Evolutionary conservation across 1,284 basidiomycete species (phyloP), one percentile per base, ranked within the genome.

Genomic region (Ceratobasidium sp.): DNA sequence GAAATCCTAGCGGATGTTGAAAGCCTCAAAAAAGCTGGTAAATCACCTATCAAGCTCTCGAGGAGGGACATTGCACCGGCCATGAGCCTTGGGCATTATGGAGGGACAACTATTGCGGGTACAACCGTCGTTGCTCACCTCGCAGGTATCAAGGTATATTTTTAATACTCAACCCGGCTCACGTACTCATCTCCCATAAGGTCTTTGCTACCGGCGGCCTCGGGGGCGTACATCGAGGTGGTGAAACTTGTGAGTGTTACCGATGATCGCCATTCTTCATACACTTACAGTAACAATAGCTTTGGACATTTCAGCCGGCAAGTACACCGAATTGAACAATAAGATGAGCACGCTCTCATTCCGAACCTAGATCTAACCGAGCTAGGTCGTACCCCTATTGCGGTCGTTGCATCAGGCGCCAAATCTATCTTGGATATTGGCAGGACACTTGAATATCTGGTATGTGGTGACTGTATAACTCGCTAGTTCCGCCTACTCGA

Each of bases 341-440:
- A 33, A 20, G n/a, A 28, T 6, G 4, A 23, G 46, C 26, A 9
- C 54, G 13, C 52, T n/a, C 61, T 33, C 48, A 50, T 57, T 38
- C 33, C 50, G 23, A 54, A n/a, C 3, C 3, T n/a, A 75, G 96
- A 98, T 84, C 86, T 98, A 17, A 86, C 87, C 28, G 95, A 97
- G 83, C 89, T 98, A 54, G 89, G 93, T 33, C 89, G 94, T 28
- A 96, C 93, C 80, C 92, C 94, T 28, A 94, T 98, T 77, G 94
- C 94, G 9, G 89, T 99, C 52, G 92, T 99, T 28, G 98, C 97
- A 56, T 94, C 96, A 1, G 98, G 98, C 2, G 93, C 96, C 48
- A 99, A 99, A 84, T 96, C 94, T 0, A 99, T 99, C 80, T 86
- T 99, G 70, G 97, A 99, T 84, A 97, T 99, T 79, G 94, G 94